Base-by-base conservation (phyloP, 129 eudicot genomes). In the Chrysanthemum lavandulifolium region DNA sequence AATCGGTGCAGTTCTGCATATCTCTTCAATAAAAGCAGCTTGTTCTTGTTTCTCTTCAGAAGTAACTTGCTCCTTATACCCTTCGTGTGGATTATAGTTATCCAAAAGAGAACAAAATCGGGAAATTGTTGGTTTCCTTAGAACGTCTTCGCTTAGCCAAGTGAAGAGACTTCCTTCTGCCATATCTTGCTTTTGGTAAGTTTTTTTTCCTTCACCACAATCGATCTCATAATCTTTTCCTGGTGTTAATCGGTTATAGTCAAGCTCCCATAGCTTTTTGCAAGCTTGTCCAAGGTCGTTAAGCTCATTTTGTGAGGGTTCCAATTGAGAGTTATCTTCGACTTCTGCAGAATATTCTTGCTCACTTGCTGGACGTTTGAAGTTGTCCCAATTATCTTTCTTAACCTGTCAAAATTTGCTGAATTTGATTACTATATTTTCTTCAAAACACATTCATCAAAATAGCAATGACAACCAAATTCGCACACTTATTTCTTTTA, bases 261-360 rank as follows among this genome's bases (percentile, higher is more conserved):
- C 99, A 47, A 95, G 94, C 65, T 88, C 94, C 99, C 99, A 95
- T 50, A 95, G 94, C 79, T 87, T 95, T 67, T 74, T 85, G 79
- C 96, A 85, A 33, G 99, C 99, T 86, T 59, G 73, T 19, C 82
- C 72, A 29, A 90, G 83, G 81, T 95, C 90, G n/a, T 70, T 61
- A 65, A 95, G 97, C 69, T 95, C 99, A 50, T 78, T 82, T 33
- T 76, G 67, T 11, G 96, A 67, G 29, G 97, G 97, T 71, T 86
- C 88, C 50, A 86, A 45, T 60, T 69, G 60, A 62, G 76, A 63
- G 74, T 67, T 64, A 66, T 62, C 36, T 10, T 83, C 65, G 19
- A 88, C 86, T 15, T 95, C 96, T 31, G 72, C 53, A 33, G 91
- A 90, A 77, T 88, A 95, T 2, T 76, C 71, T 76, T 95, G 99